A percentile compares a stretch with the other conserved stretches of the same genome.
phyloP scores from a whole-genome alignment of 2,329 filamentous ascomycete species.

The Arthrobotrys megalospora region DNA sequence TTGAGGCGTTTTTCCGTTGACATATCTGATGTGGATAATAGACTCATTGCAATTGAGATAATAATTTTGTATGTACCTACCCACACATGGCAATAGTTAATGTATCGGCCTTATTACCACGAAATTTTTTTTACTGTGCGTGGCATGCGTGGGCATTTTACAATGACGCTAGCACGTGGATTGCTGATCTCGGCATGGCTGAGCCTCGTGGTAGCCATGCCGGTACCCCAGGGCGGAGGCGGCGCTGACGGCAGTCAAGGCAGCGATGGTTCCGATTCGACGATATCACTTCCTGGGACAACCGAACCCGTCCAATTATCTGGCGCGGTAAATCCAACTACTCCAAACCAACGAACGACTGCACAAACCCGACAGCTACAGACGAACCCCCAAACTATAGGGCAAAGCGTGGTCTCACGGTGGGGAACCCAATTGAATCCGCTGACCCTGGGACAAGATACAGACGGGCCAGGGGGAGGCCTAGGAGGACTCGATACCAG shows the following conservation, averaged over 20 bases:
- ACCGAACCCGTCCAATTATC: background rate
- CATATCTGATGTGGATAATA: constrained; percentile 12
- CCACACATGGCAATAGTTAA: constrained; percentile 7
- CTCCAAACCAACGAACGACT: constrained; percentile 15
- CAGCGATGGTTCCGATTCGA: background rate
- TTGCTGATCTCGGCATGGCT: constrained; percentile 39
- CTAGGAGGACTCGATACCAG: constrained; percentile 17
- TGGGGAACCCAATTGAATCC: background rate
- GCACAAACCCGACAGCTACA: constrained; percentile 7
- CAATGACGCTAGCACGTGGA: constrained; percentile 30
- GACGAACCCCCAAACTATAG: constrained; percentile 14
- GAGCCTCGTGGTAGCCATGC: constrained; percentile 39
- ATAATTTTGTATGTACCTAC: constrained; percentile 6
- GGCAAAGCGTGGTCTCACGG: background rate
- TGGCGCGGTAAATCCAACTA: background rate
- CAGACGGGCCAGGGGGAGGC: background rate
- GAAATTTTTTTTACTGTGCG: background rate
- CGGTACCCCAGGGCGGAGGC: constrained; percentile 27
- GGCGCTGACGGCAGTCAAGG: background rate
- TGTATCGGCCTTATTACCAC: background rate
- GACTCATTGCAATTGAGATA: constrained; percentile 38
- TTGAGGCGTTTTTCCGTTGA: constrained; percentile 4
- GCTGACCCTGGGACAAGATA: background rate
- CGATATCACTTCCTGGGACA: background rate
- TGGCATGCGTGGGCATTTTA: background rate